These are phyloP conservation scores for Gossypium davidsonii DNA, from an alignment of 441 rosid genomes.

Conservation along the genomic window DNA sequence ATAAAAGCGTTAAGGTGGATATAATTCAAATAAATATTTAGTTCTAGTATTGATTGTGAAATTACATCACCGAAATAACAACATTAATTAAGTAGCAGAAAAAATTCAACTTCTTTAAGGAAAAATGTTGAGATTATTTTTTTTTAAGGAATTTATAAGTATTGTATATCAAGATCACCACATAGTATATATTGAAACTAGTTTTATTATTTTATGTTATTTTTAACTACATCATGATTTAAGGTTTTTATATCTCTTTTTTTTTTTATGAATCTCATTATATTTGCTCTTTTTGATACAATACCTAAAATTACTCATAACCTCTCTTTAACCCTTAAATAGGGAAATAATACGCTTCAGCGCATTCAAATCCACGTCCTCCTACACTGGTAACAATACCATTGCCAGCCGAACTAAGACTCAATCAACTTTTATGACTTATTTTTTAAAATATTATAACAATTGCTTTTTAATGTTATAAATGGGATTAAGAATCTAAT, in stretches of 20 bases:
- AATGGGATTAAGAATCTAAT: neutral
- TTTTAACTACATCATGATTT: neutral
- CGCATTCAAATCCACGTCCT: too few relatives aligned
- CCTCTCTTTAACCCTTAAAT: too few relatives aligned
- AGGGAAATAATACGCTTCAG: too few relatives aligned
- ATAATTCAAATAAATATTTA: neutral
- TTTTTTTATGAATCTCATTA: neutral
- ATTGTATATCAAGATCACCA: too few relatives aligned
- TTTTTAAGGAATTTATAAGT: too few relatives aligned
- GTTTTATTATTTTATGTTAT: neutral
- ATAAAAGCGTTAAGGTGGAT: neutral
- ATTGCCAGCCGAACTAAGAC: too few relatives aligned
- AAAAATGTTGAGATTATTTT: neutral
- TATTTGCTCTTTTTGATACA: too few relatives aligned
- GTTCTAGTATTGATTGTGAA: neutral
- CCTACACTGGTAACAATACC: too few relatives aligned
- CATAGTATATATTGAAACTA: neutral
- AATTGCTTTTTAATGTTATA: too few relatives aligned
- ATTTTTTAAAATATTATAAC: too few relatives aligned
- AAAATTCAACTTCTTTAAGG: neutral
- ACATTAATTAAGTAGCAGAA: neutral
- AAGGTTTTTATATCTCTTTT: neutral
- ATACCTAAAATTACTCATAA: too few relatives aligned
- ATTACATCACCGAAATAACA: neutral
- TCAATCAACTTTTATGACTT: too few relatives aligned